Base-by-base conservation (phyloP, 805 yeast species). In the Barnettozyma sucrosica region DNA sequence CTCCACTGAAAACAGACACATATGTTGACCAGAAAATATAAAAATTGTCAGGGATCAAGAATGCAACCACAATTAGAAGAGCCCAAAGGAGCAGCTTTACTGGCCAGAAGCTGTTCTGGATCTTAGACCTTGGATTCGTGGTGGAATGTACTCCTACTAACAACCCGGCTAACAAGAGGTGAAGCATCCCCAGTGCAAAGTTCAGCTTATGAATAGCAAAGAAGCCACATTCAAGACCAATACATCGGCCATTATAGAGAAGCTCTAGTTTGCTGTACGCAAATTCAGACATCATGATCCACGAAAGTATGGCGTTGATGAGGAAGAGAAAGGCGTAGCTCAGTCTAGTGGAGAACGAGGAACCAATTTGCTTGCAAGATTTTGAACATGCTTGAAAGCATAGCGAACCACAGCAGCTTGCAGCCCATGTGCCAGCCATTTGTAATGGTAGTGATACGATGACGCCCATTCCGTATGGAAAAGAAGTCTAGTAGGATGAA, bases 21-120 rank as follows among this genome's bases (percentile, higher is more conserved):
- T 89, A 82, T 64, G 88, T 93, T 1, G 99, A 97, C 81, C 95
- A 93, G 58, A 84, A 74, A 14, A 90, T 76, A 65, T 85, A 93
- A 63, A 93, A 92, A 20, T 70, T 71, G 59, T 95, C 97, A 1
- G 98, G 97, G 41, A 93, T 79, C 46, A 86, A 63, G 65, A 89
- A 93, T 36, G 90, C 76, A 5, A 80, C 51, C 7, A 80, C 72
- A 4, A 83, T 66, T 16, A 89, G 69, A 4, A 68, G 59, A 16
- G 77, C 46, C 80, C 90, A 84, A 4, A 72, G 65, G 8, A 80
- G 58, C 10, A 88, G 65, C 66, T 93, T 93, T 41, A 81, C 59
- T 39, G 83, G 77, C 99, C 99, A 93, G 71, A 79, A 84, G 3
- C 96, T 95, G 64, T 95, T 93, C 64, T 93, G 99, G 39, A 93